A percentile compares a stretch with the other conserved stretches of the same genome.
phyloP scores from a whole-genome alignment of 208 protist species.

The Trypanosoma platydactyli region DNA sequence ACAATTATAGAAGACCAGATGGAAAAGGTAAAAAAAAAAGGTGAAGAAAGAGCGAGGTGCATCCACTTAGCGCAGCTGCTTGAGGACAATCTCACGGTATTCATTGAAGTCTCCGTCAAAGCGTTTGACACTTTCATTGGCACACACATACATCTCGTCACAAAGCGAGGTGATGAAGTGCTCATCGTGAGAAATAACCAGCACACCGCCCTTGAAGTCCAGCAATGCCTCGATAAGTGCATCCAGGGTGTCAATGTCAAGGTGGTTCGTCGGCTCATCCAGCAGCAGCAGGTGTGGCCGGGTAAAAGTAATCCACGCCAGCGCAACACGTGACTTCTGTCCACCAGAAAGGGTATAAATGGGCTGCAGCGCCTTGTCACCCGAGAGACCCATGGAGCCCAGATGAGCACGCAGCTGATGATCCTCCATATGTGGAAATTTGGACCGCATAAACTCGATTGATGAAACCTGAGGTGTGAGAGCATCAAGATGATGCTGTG shows the following conservation, averaged over 20 bases:
- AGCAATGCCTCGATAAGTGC: constrained; percentile 91
- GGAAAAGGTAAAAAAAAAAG: neutral
- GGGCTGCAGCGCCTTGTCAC: constrained; percentile 83
- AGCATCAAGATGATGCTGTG: constrained; percentile 93
- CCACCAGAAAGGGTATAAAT: constrained; percentile 94
- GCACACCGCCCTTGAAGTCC: constrained; percentile 87
- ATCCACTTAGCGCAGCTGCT: constrained; percentile 56
- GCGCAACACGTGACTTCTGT: constrained; percentile 93
- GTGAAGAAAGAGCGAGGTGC: neutral
- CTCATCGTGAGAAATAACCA: constrained; percentile 94
- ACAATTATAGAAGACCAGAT: too few relatives aligned
- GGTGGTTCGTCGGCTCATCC: constrained; percentile 97
- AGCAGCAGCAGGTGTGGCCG: constrained; percentile 95
- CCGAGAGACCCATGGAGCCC: constrained; percentile 90
- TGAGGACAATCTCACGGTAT: constrained; percentile 84
- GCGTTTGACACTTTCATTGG: constrained; percentile 64
- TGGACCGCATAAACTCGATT: constrained; percentile 86
- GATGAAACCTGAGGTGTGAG: constrained; percentile 90
- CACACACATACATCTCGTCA: constrained; percentile 91
- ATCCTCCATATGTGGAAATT: constrained; percentile 85
- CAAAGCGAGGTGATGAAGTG: constrained; percentile 93
- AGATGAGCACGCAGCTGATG: constrained; percentile 90
- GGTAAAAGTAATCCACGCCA: constrained; percentile 93
- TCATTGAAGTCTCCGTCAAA: constrained; percentile 89
- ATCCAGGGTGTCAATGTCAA: constrained; percentile 95